Base-by-base conservation (phyloP, 352 stramenopile genomes). In the Pythium oligandrum region DNA sequence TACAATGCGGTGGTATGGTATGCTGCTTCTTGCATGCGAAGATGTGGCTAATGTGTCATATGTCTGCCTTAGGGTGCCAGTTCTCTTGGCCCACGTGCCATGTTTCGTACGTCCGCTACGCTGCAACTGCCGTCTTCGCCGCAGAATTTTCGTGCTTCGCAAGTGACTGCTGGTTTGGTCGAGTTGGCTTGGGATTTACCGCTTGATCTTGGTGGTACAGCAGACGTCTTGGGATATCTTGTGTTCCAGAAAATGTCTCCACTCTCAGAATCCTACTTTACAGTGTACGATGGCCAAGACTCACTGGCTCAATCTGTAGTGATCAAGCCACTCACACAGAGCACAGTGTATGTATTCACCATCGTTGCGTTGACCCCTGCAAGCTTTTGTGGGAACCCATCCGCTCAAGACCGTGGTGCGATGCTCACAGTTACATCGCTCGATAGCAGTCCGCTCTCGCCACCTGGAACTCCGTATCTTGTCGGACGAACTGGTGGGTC, bases 261-360 rank as follows among this genome's bases (percentile, higher is more conserved):
- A 26, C 42, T 61, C 5, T 48, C 54, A 2, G 55, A 66, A 6
- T 45, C 43, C 2, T 75, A 67, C 12, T 81, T 81, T 17, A 66
- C 56, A 2, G 59, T 84, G 30, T 88, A 88, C 48, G 70, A 88
- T 33, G 72, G 74, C 0, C 68, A 78, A 53, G 61, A 84, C 33
- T 81, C 68, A 6, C 63, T 44, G 0, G 48, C 45, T 2, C 62
- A 55, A 6, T 54, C 59, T 5, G 36, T 73, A 0, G 51, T 49
- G 30, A 26, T 74, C 32, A 74, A 66, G 35, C 63, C 61, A 4
- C 35, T 88, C 5, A 44, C 42, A 4, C 59, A 75, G 45, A 51
- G 55, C 9, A 61, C 57, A 1, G 10, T 32, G 2, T 88, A 88
- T 44, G 52, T 55, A 17, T 85, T 83, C 57, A 63, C 69, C 4